A percentile compares a stretch with the other conserved stretches of the same genome.
Conservation (phyloP, 108 stramenopile species). For the Discostella pseudostelligera region DNA sequence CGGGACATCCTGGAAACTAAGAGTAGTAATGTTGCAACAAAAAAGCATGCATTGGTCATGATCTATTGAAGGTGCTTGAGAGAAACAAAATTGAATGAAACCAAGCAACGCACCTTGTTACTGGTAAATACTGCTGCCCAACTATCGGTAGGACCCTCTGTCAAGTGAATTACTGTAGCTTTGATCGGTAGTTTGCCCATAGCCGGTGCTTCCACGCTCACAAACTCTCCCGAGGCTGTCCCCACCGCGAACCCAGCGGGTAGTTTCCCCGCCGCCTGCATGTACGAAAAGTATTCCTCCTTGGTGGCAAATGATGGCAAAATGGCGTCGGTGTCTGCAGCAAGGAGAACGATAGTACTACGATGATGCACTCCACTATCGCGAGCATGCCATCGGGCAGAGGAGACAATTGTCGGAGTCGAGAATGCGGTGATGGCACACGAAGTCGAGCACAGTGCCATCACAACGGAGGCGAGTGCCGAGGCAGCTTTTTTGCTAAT, state of each 20-base stretch:
- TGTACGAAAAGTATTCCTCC: slow-evolving; percentile 65
- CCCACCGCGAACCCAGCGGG: slow-evolving; percentile 84
- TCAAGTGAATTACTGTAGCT: slow-evolving; percentile 81
- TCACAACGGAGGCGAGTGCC: slow-evolving; percentile 19
- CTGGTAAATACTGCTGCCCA: slow-evolving; percentile 88
- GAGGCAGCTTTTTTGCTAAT: slow-evolving; percentile 19
- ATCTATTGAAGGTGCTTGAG: not conserved
- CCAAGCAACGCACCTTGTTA: slow-evolving; percentile 61
- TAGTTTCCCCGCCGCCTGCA: slow-evolving; percentile 57
- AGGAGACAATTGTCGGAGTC: slow-evolving; percentile 7
- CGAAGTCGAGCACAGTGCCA: slow-evolving; percentile 9
- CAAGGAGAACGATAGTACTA: not conserved
- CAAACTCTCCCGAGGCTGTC: slow-evolving; percentile 75
- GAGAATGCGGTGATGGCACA: slow-evolving; percentile 25
- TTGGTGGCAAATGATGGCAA: slow-evolving; percentile 65
- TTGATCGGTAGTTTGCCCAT: slow-evolving; percentile 75
- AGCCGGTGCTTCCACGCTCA: slow-evolving; percentile 76
- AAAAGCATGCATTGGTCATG: slow-evolving; percentile 4
- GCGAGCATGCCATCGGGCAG: slow-evolving; percentile 1
- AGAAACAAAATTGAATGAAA: not conserved
- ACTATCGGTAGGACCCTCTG: slow-evolving; percentile 81
- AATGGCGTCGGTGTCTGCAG: slow-evolving; percentile 48
- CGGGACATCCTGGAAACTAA: slow-evolving; percentile 92
- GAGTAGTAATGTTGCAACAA: not conserved
- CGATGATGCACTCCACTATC: too few relatives aligned